Base-by-base conservation (phyloP, 371 early-diverging fungal species). In the Nematocida sp. region DNA sequence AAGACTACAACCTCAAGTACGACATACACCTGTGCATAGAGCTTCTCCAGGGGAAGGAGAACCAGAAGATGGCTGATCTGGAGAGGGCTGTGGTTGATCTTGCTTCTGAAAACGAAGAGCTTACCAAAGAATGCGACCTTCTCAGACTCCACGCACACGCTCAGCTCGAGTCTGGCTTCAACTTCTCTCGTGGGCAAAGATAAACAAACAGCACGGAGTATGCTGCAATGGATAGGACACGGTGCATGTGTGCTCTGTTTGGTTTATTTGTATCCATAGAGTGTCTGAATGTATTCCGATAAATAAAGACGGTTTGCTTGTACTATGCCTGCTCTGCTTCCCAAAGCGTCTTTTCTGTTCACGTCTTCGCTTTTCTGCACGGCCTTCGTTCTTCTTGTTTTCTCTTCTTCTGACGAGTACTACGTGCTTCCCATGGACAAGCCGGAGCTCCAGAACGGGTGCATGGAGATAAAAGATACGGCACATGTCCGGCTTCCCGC, bases 31-130 rank as follows among this genome's bases (percentile, higher is more conserved):
- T 77, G 50, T 83, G 84, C 60, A 63, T 82, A 27, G 81, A 83
- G 66, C 77, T 80, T 11, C 43, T 83, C n/a, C 78, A 80, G 63
- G 84, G 84, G 7, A 80, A 83, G 56, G 84, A 83, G 65, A 83
- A 83, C 64, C 74, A 76, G 36, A 75, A 80, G 40, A 48, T 78
- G 27, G 49, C 7, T 0, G 84, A 83, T 15, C 66, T 83, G 23
- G 78, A 78, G 54, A 66, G 70, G 5, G 81, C 80, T 11, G 50
- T 83, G 2, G 32, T 55, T 19, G 81, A 81, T 3, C 77, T 78
- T 0, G 15, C 79, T 7, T 13, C 32, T 23, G 84, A 83, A 52
- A 79, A 78, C 53, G 81, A 83, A 49, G 31, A 58, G 53, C 58
- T 83, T 11, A 65, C 74, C 41, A 52, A 78, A 29, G 58, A 78